Evolutionary conservation across 2,329 filamentous ascomycete species (phyloP).

Genomic region (Saccharata proteae): DNA sequence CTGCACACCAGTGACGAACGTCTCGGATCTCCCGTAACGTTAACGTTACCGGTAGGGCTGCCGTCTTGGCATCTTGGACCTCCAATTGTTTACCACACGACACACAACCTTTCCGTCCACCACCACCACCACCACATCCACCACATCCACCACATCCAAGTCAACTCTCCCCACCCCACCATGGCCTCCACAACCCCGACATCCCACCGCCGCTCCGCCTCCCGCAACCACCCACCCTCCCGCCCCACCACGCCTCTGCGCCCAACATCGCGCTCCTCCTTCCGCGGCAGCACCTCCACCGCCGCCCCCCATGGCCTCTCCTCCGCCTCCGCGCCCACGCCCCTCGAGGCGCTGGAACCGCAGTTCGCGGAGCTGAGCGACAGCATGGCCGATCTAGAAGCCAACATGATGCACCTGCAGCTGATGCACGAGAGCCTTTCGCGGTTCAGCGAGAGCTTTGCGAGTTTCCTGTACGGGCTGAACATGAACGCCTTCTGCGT

Average conservation of each 20-base stretch:
- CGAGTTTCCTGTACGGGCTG: conserved; percentile 84
- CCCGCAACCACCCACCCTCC: conserved; percentile 49
- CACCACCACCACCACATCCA: too few relatives aligned
- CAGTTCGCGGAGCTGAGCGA: conserved; percentile 90
- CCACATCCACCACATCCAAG: not conserved
- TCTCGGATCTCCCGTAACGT: too few relatives aligned
- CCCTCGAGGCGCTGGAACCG: conserved; percentile 73
- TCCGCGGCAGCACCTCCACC: conserved; percentile 52
- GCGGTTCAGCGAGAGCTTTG: conserved; percentile 91
- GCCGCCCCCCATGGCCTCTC: conserved; percentile 18
- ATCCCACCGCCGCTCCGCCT: conserved; percentile 37
- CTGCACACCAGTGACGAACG: too few relatives aligned
- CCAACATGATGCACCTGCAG: conserved; percentile 95
- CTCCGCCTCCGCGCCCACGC: conserved; percentile 43
- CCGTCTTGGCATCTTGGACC: too few relatives aligned
- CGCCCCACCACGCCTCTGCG: conserved; percentile 87
- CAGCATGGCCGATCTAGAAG: conserved; percentile 87
- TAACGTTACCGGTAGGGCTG: too few relatives aligned
- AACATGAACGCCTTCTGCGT: conserved; percentile 99
- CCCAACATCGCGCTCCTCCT: conserved; percentile 76
- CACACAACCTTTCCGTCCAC: too few relatives aligned
- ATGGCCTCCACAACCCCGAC: conserved; percentile 15
- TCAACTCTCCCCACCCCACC: not conserved
- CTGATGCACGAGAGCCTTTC: conserved; percentile 91
- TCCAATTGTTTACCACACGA: too few relatives aligned